Evolutionary conservation across 2,329 filamentous ascomycete genomes (phyloP), one percentile per base, ranked within the genome.

Genomic region (Aurifilum marmelostoma): DNA sequence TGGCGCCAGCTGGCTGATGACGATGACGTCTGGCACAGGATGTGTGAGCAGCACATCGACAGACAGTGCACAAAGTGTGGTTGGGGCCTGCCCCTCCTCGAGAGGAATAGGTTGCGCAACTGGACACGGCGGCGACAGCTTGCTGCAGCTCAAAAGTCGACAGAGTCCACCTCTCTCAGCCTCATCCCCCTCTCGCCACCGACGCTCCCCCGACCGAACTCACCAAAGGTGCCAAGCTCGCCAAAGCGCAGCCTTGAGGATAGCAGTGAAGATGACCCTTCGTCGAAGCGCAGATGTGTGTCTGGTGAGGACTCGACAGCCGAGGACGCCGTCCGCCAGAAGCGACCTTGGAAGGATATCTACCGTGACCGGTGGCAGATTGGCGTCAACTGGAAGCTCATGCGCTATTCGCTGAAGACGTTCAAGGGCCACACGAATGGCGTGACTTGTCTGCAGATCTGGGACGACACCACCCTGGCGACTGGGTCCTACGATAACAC

Each of bases 21-120:
- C 76, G 95, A 99, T 78, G 92, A 97, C 11, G 95, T 99, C 4
- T 99, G 96, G 96, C 92, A 97, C 77, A 92, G 91, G 72, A 97
- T 98, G 94, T 99, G 96, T 77, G 94, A 97, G 79, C 95, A 98
- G 77, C 94, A 97, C 79, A 97, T 97, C 74, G 93, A 97, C 77
- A 86, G 93, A 71, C 97, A 97, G 77, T 97, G 94, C 79, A 94
- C 90, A 70, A 97, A 96, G 77, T 99, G 96, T 77, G 95, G 96
- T 32, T 98, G 94, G 93, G 96, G 96, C 2, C 80, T 99, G 70
- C 96, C 96, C 21, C 82, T 97, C 68, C 82, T 99, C 64, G 96
- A 99, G 76, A 88, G 93, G 74, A 97, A 97, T 80, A 88, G 92
- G 75, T 81, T 99, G 72, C 88, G 92, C 73, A 94, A 93, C 72